phyloP scores from a whole-genome alignment of 2,329 filamentous ascomycete species.

The Clathrospora elynae region DNA sequence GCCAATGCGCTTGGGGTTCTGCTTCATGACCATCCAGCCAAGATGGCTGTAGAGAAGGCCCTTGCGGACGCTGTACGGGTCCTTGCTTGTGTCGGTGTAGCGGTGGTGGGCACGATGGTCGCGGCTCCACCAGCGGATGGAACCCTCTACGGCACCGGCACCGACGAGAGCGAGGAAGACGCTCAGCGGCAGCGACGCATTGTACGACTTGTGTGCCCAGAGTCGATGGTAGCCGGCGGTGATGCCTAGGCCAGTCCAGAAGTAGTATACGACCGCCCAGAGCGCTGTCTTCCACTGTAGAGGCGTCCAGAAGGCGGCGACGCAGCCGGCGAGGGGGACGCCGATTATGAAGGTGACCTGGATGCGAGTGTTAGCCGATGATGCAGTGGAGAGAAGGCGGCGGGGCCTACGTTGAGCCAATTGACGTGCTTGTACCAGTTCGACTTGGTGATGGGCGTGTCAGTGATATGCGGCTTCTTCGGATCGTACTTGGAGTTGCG shows the following conservation, averaged over 20 bases:
- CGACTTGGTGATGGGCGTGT: conserved; percentile 75
- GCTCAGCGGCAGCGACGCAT: conserved; percentile 52
- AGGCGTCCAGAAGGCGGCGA: conserved; percentile 80
- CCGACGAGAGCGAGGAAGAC: conserved; percentile 57
- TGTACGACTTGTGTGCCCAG: conserved; percentile 64
- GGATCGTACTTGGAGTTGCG: conserved; percentile 59
- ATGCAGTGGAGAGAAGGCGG: too few relatives aligned
- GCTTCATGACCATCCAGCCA: conserved; percentile 61
- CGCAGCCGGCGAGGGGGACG: conserved; percentile 74
- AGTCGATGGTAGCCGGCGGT: conserved; percentile 70
- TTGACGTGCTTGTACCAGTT: conserved; percentile 95
- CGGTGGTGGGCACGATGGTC: conserved; percentile 59
- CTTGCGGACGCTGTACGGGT: conserved; percentile 60
- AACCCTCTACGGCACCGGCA: conserved; percentile 57
- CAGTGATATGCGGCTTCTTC: conserved; percentile 85
- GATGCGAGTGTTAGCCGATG: conserved; percentile 43
- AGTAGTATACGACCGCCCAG: conserved; percentile 81
- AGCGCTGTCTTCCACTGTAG: conserved; percentile 72
- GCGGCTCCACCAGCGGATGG: conserved; percentile 57
- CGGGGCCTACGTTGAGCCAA: conserved; percentile 77
- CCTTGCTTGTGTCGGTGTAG: conserved; percentile 60
- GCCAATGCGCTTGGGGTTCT: conserved; percentile 59
- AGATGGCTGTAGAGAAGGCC: conserved; percentile 58
- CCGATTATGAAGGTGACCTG: conserved; percentile 81
- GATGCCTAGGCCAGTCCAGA: conserved; percentile 75